Base-by-base conservation (phyloP, 192 early-diverging fungal genomes). In the Powellomyces hirtus region DNA sequence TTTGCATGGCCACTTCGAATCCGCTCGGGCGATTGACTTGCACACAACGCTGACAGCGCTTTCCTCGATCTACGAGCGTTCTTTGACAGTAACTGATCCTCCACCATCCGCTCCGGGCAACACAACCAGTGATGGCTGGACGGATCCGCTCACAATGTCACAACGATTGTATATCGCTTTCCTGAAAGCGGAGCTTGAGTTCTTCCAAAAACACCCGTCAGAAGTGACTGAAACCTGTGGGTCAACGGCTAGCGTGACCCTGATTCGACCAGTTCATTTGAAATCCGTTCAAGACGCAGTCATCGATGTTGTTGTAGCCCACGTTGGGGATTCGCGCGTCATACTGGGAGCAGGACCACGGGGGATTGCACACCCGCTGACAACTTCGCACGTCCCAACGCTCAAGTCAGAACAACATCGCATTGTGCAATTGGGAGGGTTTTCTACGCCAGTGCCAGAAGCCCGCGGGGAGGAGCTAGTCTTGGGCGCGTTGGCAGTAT, bases 141-240 rank as follows among this genome's bases (percentile, higher is more conserved):
- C 42, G 11, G 63, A 65, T 34, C 63, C 63, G 1, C 50, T 65
- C 11, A 65, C 63, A 0, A 44, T 65, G 45, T 24, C 24, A 24
- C 63, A 65, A 35, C 42, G 63, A 10, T 27, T 65, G 45, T 65
- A 65, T 22, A 22, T 65, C 38, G 44, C 44, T 6, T 65, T 65
- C 31, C 27, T 65, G 63, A 65, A 52, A 35, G 45, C 63, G 27
- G 63, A 65, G 63, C 13, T 52, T 5, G 63, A 50, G 8, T 65
- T 65, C 27, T 33, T 65, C 34, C 1, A 26, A 34, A 29, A n/a
- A 26, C 44, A 65, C 35, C 27, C 16, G 2, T 10, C 46, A 5
- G 35, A 65, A 6, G 49, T 18, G 53, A 24, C 46, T 7, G 46
- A 62, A 24, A 38, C 61, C 7, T 38, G 37, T 62, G 63, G 63